phyloP scores from a whole-genome alignment of 306 rosid species.

The Acacia acuminata region DNA sequence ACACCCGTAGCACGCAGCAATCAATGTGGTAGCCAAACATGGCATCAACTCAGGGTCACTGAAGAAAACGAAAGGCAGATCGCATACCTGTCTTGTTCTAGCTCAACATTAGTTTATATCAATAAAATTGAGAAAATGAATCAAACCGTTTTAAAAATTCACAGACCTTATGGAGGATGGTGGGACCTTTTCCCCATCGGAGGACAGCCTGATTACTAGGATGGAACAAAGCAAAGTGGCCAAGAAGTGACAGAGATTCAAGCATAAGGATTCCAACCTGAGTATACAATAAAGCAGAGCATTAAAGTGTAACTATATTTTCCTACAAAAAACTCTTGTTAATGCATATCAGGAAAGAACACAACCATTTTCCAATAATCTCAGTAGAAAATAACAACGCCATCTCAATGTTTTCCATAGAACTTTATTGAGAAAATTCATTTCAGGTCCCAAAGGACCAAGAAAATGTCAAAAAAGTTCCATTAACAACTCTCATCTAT shows the following conservation, averaged over 20 bases:
- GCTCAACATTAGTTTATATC: constrained; percentile 44
- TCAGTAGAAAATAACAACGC: constrained; percentile 19
- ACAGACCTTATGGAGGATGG: constrained; percentile 92
- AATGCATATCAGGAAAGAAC: neutral
- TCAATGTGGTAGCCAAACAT: constrained; percentile 80
- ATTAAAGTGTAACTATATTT: constrained; percentile 18
- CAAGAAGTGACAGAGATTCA: constrained; percentile 81
- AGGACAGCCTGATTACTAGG: constrained; percentile 94
- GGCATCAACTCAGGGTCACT: constrained; percentile 99
- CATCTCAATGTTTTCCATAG: neutral
- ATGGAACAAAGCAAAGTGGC: constrained; percentile 92
- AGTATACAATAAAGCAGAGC: constrained; percentile 31
- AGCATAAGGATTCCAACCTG: constrained; percentile 87
- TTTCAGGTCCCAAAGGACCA: no score
- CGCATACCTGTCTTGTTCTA: constrained; percentile 74
- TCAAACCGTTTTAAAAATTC: constrained; percentile 6
- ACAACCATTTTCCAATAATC: constrained; percentile 8
- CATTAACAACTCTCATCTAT: no score
- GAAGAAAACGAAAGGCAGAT: constrained; percentile 92
- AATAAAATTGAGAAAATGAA: constrained; percentile 25
- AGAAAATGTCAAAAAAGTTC: no score
- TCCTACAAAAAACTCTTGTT: neutral
- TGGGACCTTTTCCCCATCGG: constrained; percentile 97
- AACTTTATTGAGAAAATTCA: neutral
- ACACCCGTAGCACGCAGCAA: constrained; percentile 88